phyloP scores from a whole-genome alignment of 352 stramenopile species.

The Globisporangium acanthophoron region DNA sequence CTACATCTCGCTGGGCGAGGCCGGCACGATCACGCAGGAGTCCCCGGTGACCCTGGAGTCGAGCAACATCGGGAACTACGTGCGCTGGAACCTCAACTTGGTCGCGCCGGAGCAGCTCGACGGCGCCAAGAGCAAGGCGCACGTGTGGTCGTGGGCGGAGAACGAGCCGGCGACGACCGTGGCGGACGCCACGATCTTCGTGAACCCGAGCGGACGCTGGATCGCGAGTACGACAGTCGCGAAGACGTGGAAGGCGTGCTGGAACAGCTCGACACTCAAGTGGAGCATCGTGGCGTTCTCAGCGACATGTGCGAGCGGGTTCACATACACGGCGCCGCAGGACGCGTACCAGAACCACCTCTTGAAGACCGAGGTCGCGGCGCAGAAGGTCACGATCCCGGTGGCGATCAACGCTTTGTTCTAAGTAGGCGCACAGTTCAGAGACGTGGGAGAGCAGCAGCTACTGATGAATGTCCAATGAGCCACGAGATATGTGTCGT shows the following conservation, averaged over 20 bases:
- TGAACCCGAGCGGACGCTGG: conserved; percentile 41
- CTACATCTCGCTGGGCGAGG: conserved; percentile 46
- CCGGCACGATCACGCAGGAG: conserved; percentile 11
- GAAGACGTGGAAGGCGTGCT: conserved; percentile 33
- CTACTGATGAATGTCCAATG: neutral
- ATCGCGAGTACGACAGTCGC: conserved; percentile 32
- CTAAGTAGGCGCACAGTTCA: neutral
- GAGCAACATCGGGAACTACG: conserved; percentile 31
- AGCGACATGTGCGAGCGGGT: conserved; percentile 34
- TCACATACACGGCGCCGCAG: conserved; percentile 9
- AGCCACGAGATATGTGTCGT: neutral
- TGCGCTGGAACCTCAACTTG: conserved; percentile 51
- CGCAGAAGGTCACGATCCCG: conserved; percentile 10
- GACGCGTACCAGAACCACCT: conserved; percentile 10
- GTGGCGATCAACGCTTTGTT: conserved; percentile 8
- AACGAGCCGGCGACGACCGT: conserved; percentile 36
- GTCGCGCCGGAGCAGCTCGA: conserved; percentile 53
- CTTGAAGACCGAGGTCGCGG: conserved; percentile 1
- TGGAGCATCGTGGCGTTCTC: conserved; percentile 44
- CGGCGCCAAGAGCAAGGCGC: conserved; percentile 31
- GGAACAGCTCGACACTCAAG: conserved; percentile 21
- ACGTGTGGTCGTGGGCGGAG: conserved; percentile 60
- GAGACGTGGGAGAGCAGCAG: neutral
- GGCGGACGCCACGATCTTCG: conserved; percentile 32
- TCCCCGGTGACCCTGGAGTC: conserved; percentile 28